Conservation (phyloP, 2,329 filamentous ascomycete species). For the Monosporascus sp. region DNA sequence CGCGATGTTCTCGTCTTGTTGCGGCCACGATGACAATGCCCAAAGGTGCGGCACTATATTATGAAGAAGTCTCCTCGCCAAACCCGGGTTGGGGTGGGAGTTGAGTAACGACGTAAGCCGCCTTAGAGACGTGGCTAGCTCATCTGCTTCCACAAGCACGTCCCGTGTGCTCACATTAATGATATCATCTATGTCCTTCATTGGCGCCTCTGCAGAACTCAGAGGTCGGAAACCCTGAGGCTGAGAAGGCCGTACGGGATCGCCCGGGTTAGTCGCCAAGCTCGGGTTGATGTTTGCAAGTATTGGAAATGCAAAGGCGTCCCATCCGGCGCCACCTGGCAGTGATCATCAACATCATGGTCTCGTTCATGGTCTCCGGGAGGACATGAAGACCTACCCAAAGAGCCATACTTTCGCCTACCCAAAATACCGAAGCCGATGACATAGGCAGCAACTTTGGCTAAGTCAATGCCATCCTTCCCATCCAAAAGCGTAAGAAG, state of each 20-base stretch:
- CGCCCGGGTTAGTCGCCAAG: conserved; percentile 2
- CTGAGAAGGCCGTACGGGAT: too few species aligned
- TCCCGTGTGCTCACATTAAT: conserved; percentile 39
- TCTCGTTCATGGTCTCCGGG: neutral
- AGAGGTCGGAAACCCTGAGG: too few species aligned
- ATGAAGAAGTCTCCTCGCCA: conserved; percentile 56
- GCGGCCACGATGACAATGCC: conserved; percentile 51
- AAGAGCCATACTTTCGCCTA: conserved; percentile 57
- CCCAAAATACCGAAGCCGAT: conserved; percentile 64
- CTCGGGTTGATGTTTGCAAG: conserved; percentile 44
- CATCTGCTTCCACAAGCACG: conserved; percentile 41
- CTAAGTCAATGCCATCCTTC: conserved; percentile 49
- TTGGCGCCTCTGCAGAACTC: conserved; percentile 7
- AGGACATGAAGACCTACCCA: conserved; percentile 37
- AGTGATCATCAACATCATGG: conserved; percentile 8
- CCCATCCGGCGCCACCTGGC: conserved; percentile 55
- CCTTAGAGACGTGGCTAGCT: conserved; percentile 46
- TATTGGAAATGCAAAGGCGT: conserved; percentile 54
- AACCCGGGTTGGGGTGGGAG: conserved; percentile 62
- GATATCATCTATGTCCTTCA: conserved; percentile 28
- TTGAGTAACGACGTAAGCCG: conserved; percentile 52
- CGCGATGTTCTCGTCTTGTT: conserved; percentile 26
- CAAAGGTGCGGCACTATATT: conserved; percentile 59
- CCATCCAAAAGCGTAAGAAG: conserved; percentile 59
- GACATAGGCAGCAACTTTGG: conserved; percentile 55